phyloP scores from a whole-genome alignment of 129 eudicot species.

The Chrysanthemum makinoi region DNA sequence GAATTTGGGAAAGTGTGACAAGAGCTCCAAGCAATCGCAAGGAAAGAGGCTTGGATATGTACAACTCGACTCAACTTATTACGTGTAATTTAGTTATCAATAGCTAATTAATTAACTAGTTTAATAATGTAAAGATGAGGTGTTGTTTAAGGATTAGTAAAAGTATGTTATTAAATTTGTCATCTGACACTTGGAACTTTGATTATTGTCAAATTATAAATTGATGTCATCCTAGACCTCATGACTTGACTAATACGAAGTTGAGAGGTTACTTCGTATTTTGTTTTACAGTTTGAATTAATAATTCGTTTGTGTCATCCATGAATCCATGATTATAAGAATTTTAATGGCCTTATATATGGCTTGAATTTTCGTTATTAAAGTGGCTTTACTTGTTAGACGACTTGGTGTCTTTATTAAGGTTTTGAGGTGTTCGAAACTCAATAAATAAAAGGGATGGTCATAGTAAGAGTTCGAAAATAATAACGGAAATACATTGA shows the following conservation, averaged over 20 bases:
- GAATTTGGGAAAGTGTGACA: slow-evolving; percentile 23
- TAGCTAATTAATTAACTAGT: neutral
- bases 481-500: no score
- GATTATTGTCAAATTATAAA: slow-evolving; percentile 2
- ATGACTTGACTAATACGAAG: neutral
- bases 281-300: no score
- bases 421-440: no score
- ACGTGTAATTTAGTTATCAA: slow-evolving; percentile 8
- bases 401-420: no score
- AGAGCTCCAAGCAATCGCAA: slow-evolving; percentile 22
- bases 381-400: no score
- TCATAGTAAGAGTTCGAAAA: no score
- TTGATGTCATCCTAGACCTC: neutral
- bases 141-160: slow-evolving; percentile 21
- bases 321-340: no score
- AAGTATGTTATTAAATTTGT: slow-evolving; percentile 3
- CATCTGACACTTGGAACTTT: slow-evolving; percentile 23
- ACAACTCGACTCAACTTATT: slow-evolving; percentile 5
- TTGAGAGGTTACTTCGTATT: neutral
- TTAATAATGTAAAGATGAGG: slow-evolving; percentile 10
- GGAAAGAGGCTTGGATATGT: slow-evolving; percentile 1
- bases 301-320: no score
- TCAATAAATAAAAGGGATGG: no score
- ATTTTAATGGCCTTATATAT: no score
- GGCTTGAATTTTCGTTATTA: no score